Percentiles rank a stretch among this genome's conserved stretches.
Evolutionary conservation across 164 flowering plant species (phyloP).

Genomic region (Vitis labrusca): DNA sequence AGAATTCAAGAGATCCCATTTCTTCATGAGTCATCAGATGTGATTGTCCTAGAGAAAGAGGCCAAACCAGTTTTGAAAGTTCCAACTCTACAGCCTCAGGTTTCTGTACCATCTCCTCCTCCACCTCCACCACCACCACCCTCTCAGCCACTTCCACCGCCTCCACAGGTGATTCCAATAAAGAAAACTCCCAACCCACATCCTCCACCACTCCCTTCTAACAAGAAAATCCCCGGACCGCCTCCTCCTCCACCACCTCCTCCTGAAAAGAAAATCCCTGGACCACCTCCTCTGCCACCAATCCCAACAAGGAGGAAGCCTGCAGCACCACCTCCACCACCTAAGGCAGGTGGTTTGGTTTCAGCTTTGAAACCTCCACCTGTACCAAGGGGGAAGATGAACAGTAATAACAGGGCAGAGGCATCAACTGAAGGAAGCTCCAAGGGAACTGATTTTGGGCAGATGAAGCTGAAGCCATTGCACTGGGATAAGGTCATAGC

Average conservation of each 20-base stretch:
- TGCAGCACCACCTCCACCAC: slow-evolving; percentile 32
- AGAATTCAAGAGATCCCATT: slow-evolving; percentile 29
- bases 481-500: slow-evolving; percentile 91
- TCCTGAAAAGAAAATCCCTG: slow-evolving; percentile 15
- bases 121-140: slow-evolving; percentile 15
- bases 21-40: slow-evolving; percentile 10
- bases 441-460: slow-evolving; percentile 13
- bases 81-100: not conserved
- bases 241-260: slow-evolving; percentile 32
- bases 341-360: slow-evolving; percentile 17
- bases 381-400: slow-evolving; percentile 26
- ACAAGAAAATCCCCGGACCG: slow-evolving; percentile 5
- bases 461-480: slow-evolving; percentile 72
- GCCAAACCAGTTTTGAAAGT: not conserved
- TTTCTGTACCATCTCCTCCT: slow-evolving; percentile 5
- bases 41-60: slow-evolving; percentile 7
- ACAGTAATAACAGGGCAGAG: slow-evolving; percentile 11
- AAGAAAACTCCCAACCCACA: slow-evolving; percentile 7
- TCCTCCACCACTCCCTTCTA: slow-evolving; percentile 5
- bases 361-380: slow-evolving; percentile 41
- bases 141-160: slow-evolving; percentile 26
- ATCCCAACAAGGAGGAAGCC: slow-evolving; percentile 18
- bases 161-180: slow-evolving; percentile 15
- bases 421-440: slow-evolving; percentile 20
- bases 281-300: slow-evolving; percentile 34